phyloP scores from a whole-genome alignment of 2,329 filamentous ascomycete species.

The Pseudohalonectria lignicola region DNA sequence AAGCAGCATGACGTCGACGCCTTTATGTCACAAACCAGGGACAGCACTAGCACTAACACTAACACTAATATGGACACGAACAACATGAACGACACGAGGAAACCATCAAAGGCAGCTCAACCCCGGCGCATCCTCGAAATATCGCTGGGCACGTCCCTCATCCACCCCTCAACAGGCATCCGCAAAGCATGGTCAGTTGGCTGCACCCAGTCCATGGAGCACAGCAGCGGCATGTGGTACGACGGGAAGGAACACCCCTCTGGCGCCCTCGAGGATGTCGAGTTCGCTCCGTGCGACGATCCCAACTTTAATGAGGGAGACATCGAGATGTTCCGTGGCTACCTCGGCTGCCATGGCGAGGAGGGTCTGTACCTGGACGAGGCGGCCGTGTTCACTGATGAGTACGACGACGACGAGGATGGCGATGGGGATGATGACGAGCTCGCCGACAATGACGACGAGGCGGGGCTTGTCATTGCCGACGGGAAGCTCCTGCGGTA shows the following conservation, averaged over 20 bases:
- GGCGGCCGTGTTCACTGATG: too few species aligned
- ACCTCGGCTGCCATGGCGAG: not conserved
- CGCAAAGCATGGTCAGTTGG: constrained; percentile 1
- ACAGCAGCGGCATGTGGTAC: constrained; percentile 2
- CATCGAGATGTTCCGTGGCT: constrained; percentile 1
- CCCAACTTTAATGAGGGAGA: not conserved
- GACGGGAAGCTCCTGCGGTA: too few species aligned
- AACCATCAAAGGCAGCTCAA: not conserved
- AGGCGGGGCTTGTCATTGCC: too few species aligned
- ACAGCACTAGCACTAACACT: too few species aligned
- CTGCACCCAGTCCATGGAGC: constrained; percentile 2
- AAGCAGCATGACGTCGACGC: too few species aligned
- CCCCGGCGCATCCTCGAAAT: not conserved
- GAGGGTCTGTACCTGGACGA: constrained; percentile 2
- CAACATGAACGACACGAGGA: too few species aligned
- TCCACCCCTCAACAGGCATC: constrained; percentile 1
- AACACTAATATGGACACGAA: too few species aligned
- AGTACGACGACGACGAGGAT: not conserved
- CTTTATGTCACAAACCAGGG: too few species aligned
- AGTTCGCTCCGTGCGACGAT: not conserved
- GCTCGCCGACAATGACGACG: not conserved
- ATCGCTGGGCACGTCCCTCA: not conserved
- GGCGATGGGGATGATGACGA: not conserved
- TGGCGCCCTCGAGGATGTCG: constrained; percentile 1
- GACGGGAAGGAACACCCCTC: not conserved